These are phyloP conservation scores for Pochonia chlamydosporia DNA, from an alignment of 2,329 filamentous ascomycete genomes.

Conservation along the genomic window DNA sequence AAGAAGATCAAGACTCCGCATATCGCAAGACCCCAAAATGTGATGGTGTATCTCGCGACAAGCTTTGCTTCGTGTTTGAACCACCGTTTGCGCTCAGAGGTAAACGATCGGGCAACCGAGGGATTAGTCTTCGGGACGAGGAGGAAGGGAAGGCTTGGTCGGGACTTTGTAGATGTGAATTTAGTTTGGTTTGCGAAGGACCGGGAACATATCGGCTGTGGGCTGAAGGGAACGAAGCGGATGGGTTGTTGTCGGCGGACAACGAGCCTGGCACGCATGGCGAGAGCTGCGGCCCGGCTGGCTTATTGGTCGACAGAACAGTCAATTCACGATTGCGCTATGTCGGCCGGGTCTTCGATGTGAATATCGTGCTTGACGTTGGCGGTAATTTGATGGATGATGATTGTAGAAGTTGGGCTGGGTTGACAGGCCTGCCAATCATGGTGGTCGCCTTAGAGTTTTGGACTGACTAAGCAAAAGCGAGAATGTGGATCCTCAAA, in stretches of 20 bases:
- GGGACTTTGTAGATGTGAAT: conserved; percentile 22
- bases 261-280: conserved; percentile 34
- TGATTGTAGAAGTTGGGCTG: no score
- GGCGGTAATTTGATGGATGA: no score
- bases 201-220: conserved; percentile 17
- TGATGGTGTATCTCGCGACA: conserved; percentile 61
- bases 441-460: no score
- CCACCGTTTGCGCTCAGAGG: conserved; percentile 69
- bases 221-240: conserved; percentile 14
- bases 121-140: conserved; percentile 41
- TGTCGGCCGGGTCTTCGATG: no score
- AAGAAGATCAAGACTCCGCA: conserved; percentile 57
- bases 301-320: background rate
- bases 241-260: conserved; percentile 20
- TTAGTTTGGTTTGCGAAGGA: conserved; percentile 22
- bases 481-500: background rate
- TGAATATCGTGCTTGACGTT: no score
- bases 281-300: conserved; percentile 8
- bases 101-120: conserved; percentile 63
- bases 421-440: no score
- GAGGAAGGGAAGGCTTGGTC: conserved; percentile 42
- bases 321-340: no score
- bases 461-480: conserved; percentile 5
- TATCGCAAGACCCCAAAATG: conserved; percentile 58
- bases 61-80: conserved; percentile 65